A percentile compares a stretch with the other conserved stretches of the same genome.
These are phyloP conservation scores for Leishmania tropica DNA, from an alignment of 208 protist genomes.

Conservation along the genomic window DNA sequence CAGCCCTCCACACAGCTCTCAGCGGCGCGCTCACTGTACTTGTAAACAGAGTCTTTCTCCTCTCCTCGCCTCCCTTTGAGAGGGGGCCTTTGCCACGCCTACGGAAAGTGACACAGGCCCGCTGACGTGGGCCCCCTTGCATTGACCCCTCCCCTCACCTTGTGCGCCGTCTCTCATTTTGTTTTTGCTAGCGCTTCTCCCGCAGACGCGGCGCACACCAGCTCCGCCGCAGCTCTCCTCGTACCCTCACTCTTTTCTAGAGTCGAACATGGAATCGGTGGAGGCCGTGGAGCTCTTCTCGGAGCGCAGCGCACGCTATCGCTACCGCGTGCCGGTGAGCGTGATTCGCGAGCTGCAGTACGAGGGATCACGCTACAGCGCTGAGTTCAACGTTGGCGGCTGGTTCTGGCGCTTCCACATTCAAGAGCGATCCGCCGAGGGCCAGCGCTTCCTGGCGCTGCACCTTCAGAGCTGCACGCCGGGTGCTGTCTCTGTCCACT, in stretches of 20 bases:
- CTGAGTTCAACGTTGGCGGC: slow-evolving; percentile 78
- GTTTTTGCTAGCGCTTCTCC: background rate
- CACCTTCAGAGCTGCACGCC: slow-evolving; percentile 84
- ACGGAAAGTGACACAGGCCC: background rate
- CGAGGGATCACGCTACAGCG: slow-evolving; percentile 73
- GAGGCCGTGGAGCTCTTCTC: slow-evolving; percentile 74
- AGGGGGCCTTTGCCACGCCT: background rate
- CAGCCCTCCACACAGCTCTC: background rate
- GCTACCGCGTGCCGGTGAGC: slow-evolving; percentile 80
- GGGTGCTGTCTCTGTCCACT: slow-evolving; percentile 55
- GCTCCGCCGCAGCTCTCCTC: background rate
- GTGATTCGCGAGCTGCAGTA: slow-evolving; percentile 64
- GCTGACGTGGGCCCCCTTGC: background rate
- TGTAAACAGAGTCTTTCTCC: background rate
- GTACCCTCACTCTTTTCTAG: background rate
- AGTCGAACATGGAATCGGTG: slow-evolving; percentile 48
- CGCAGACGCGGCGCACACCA: background rate
- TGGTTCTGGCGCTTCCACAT: slow-evolving; percentile 86
- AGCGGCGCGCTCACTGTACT: background rate
- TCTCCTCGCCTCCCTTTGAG: background rate
- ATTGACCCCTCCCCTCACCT: background rate
- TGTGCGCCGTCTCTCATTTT: no score
- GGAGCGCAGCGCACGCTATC: slow-evolving; percentile 62
- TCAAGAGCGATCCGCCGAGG: slow-evolving; percentile 59
- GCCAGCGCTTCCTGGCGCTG: slow-evolving; percentile 69